Conservation (phyloP, 192 early-diverging fungal species). For the Phycomyces nitens region DNA sequence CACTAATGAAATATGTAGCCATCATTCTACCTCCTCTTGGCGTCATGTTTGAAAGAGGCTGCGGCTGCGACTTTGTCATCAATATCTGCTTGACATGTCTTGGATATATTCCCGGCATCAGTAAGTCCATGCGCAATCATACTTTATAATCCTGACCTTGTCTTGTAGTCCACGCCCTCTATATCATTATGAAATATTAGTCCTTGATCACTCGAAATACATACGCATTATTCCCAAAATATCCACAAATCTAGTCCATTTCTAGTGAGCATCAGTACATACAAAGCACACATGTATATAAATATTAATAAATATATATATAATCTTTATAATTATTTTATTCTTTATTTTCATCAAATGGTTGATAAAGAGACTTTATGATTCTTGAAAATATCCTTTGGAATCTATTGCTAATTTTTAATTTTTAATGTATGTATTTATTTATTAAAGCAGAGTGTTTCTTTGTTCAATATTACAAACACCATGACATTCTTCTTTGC, state of each 20-base stretch:
- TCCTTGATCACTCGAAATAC: not conserved
- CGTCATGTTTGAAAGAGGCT: slow-evolving; percentile 61
- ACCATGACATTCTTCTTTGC: too few species aligned
- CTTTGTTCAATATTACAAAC: too few species aligned
- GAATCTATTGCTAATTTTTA: too few species aligned
- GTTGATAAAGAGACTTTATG: too few species aligned
- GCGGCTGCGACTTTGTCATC: slow-evolving; percentile 48
- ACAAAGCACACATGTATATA: slow-evolving; percentile 8
- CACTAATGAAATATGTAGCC: slow-evolving; percentile 8
- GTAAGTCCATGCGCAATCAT: not conserved
- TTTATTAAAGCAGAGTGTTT: too few species aligned
- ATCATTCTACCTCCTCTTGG: slow-evolving; percentile 57
- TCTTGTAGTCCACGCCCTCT: slow-evolving; percentile 16
- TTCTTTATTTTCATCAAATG: too few species aligned
- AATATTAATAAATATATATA: not conserved
- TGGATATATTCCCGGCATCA: slow-evolving; percentile 58
- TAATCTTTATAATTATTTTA: slow-evolving; percentile 8
- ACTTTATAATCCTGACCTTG: not conserved
- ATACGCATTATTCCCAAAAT: not conserved
- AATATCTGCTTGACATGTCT: slow-evolving; percentile 63
- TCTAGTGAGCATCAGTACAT: slow-evolving; percentile 1
- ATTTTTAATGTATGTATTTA: too few species aligned
- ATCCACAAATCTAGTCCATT: not conserved
- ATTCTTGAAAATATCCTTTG: too few species aligned
- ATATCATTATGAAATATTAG: slow-evolving; percentile 23